Evolutionary conservation across 805 yeast genomes (phyloP), one percentile per base, ranked within the genome.

Genomic region (Maudiozyma turicensis): DNA sequence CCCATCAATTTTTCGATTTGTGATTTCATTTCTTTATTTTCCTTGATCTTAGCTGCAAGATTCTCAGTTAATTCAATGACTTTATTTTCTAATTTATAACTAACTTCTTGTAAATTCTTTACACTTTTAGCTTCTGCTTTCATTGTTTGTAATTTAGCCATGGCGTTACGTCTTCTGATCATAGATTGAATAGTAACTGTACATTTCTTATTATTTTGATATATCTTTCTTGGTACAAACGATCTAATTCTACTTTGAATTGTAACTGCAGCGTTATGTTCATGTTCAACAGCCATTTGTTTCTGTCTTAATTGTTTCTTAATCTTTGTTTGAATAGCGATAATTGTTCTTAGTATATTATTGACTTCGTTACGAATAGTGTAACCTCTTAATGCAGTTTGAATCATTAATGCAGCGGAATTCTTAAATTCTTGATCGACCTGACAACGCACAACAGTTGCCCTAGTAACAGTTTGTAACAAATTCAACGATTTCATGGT

Each of bases 21-120:
- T 13, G 69, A 68, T 51, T 78, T 74, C 61, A 91, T 73, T 52
- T 75, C 77, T 70, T 83, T 84, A 67, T 90, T 90, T 57, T 88
- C 96, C 55, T 80, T 86, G 29, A 85, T 82, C 65, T 87, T 86
- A 37, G 81, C 69, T 0, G 95, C 80, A 52, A 91, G 73, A 10
- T 84, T 77, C 61, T 91, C 95, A 3, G 97, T 91, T 57, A 93
- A 78, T 67, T 90, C 95, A 55, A 93, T 89, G n/a, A 95, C 97
- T 74, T 95, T 93, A 69, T 93, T 93, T 68, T 93, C 99, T 60
- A 95, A 77, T 65, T 85, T 81, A 70, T 88, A 93, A 59, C 95
- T 89, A 39, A 87, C 95, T 65, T 91, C 96, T 67, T 87, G 81
- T 72, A 87, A 77, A 63, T 84, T 95, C 64, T 84, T 83, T 43